These are phyloP conservation scores for Hirschioporus abietinus DNA, from an alignment of 768 basidiomycete genomes.

Conservation along the genomic window DNA sequence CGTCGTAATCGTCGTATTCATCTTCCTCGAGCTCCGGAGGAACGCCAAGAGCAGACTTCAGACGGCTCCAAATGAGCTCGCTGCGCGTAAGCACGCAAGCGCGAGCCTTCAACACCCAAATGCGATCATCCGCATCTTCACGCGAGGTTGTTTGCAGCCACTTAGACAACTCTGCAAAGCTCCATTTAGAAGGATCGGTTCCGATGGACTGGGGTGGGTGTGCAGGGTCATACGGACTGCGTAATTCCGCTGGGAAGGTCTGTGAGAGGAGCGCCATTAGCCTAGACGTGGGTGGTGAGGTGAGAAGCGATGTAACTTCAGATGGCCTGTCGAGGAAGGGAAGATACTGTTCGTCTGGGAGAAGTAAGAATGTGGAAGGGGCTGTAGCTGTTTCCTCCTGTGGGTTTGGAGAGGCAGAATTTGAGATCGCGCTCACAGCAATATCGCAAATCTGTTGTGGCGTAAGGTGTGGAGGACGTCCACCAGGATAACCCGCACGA, in stretches of 20 bases:
- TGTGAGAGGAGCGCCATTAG: conserved; percentile 71
- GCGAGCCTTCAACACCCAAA: conserved; percentile 72
- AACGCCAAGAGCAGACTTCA: conserved; percentile 83
- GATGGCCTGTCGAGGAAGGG: conserved; percentile 81
- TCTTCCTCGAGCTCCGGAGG: conserved; percentile 64
- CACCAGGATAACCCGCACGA: conserved; percentile 38
- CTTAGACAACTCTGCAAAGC: conserved; percentile 58
- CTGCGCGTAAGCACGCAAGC: conserved; percentile 70
- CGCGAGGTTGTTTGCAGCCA: conserved; percentile 67
- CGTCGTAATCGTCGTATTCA: conserved; percentile 46
- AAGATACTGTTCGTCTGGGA: conserved; percentile 73
- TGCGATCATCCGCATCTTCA: conserved; percentile 55
- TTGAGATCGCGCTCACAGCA: conserved; percentile 35
- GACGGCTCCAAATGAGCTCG: conserved; percentile 87
- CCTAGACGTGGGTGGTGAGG: conserved; percentile 58
- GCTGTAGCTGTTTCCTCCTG: conserved; percentile 17
- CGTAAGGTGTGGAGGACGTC: conserved; percentile 49
- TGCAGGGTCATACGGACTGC: conserved; percentile 23
- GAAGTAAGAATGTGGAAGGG: conserved; percentile 64
- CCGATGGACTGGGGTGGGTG: conserved; percentile 30
- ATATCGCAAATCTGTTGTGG: conserved; percentile 75
- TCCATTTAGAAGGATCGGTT: conserved; percentile 64
- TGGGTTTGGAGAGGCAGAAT: conserved; percentile 16
- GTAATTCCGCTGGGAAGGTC: conserved; percentile 44
- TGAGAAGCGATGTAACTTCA: conserved; percentile 69